These are phyloP conservation scores for Exophiala sideris DNA, from an alignment of 2,329 filamentous ascomycete species.

Conservation along the genomic window DNA sequence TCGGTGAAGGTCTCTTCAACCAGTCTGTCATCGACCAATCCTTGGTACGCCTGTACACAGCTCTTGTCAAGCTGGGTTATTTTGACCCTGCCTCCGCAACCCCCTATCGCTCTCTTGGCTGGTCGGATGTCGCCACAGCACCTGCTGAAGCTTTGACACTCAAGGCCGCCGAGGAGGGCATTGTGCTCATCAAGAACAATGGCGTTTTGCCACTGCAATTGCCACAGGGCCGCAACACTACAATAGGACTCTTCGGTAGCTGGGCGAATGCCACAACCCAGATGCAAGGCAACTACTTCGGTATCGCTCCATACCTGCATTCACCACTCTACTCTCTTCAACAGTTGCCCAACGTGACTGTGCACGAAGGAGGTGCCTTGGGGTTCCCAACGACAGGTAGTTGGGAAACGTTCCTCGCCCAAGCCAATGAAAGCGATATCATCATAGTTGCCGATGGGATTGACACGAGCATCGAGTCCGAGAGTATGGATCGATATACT, in stretches of 20 bases:
- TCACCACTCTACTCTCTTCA: conserved; percentile 52
- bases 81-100: conserved; percentile 46
- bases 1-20: conserved; percentile 44
- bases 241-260: conserved; percentile 55
- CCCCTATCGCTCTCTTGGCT: conserved; percentile 53
- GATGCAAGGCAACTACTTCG: conserved; percentile 60
- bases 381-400: conserved; percentile 32
- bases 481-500: conserved; percentile 39
- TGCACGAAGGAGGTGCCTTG: conserved; percentile 43
- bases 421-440: conserved; percentile 36
- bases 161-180: conserved; percentile 48
- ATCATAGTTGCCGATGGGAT: conserved; percentile 43
- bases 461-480: conserved; percentile 42
- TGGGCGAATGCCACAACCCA: conserved; percentile 58
- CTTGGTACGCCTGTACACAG: conserved; percentile 48
- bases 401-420: conserved; percentile 35
- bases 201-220: conserved; percentile 45
- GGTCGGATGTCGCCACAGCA: conserved; percentile 55
- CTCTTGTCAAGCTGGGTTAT: conserved; percentile 50
- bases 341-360: conserved; percentile 43
- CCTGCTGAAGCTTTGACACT: conserved; percentile 55
- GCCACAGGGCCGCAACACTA: conserved; percentile 34
- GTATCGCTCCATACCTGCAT: conserved; percentile 54
- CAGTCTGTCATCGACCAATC: conserved; percentile 46
- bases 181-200: conserved; percentile 54